Base-by-base conservation (phyloP, 129 eudicot species). In the Arctium lappa region DNA sequence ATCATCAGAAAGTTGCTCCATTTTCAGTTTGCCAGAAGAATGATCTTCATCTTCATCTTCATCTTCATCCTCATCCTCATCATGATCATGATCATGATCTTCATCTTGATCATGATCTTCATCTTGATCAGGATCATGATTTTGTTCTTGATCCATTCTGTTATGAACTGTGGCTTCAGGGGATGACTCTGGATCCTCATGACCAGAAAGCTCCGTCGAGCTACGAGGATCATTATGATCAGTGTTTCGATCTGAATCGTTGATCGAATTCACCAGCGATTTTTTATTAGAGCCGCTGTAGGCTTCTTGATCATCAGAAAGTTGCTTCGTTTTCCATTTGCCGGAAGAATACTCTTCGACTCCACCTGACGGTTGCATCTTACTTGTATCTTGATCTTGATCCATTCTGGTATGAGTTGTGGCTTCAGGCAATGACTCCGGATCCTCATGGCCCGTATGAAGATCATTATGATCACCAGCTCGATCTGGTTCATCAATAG, bases 151-250 rank as follows among this genome's bases (percentile, higher is more conserved):
- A 63, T 76, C 87, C n/a, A 44, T 78, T 80, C 70, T 72, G 16
- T 38, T 80, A 46, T 70, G 82, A 77, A 75, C 69, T 39, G 32
- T 33, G 74, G 72, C 69, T 78, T 86, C 92, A 5, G 83, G 83
- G 5, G 86, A 82, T 5, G 87, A 85, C 16, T 76, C 87, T 40
- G 85, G 86, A 85, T 82, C 86, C 39, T 85, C 90, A 16, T 80
- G 88, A 69, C 86, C 82, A 10, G 86, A 82, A 36, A 88, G 79
- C 27, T 77, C 88, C 9, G 76, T 77, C 5, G 85, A 78, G 84
- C 81, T 74, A 29, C 85, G 85, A 68, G 84, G 85, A 75, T 87
- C 90, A 82, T 66, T 70, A 69, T 70, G 74, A 62, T 38, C 74
- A 66, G 33, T 34, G 81, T 75, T 75, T 68, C 27, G 86, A 81